Base-by-base conservation (phyloP, 2,329 filamentous ascomycete genomes). In the Diaporthe amygdali region DNA sequence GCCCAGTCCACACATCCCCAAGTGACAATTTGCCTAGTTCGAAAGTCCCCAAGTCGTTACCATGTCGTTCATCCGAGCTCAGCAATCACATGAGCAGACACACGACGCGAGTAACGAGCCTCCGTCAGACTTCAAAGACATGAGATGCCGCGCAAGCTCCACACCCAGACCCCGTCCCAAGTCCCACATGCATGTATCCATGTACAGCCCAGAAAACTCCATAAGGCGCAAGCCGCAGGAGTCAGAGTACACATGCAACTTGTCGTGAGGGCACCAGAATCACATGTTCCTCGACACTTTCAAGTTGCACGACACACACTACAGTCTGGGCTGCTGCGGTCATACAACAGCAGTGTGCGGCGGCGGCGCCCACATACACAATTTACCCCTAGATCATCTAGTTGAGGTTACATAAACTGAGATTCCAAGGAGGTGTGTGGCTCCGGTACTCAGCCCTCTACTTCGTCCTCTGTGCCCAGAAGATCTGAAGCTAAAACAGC, bases 341-440 rank as follows among this genome's bases (percentile, higher is more conserved):
- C 56, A 37, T 46, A 61, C 56, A 46, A n/a, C 10, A 32, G 37
- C n/a, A 22, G 37, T 22, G 54, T n/a, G 5, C 52, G 32, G 30
- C 52, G n/a, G 32, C 52, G 52, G 32, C 52, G 32, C 32, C 32
- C 32, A 55, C 47, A 30, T 25, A 51, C 44, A 22, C 44, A 47
- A 55, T 55, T 56, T 56, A 56, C 54, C 54, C 54, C 54, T 59
- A 41, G 54, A 59, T 56, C 34, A 56, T 22, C 54, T 46, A 20
- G 39, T 17, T 46, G 39, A 22, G 39, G 56, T 61, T 61, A 46
- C 39, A 46, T 46, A 30, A 63, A 17, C 32, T 44, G 37, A 61
- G 37, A 20, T 61, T 61, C 54, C 37, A 61, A 32, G 55, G 41
- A 32, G 39, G 39, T 46, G 27, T 8, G 39, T 46, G 55, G 5